These are phyloP conservation scores for Populus hybrid DNA, from an alignment of 441 rosid genomes.

Conservation along the genomic window DNA sequence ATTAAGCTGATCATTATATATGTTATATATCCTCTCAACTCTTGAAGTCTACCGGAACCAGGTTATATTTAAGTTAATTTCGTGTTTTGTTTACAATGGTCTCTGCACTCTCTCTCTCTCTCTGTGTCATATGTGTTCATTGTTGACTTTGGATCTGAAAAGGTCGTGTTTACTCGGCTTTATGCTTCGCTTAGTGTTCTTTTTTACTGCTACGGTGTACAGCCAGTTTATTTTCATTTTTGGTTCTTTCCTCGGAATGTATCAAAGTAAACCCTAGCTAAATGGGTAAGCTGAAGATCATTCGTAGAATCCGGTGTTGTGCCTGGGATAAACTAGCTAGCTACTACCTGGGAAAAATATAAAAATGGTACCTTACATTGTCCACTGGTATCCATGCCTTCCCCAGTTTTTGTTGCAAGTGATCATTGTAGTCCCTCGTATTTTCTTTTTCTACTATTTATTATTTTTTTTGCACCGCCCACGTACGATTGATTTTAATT, in stretches of 20 bases:
- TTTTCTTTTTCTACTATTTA: too few relatives aligned
- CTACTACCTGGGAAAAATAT: neutral
- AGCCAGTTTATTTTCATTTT: too few relatives aligned
- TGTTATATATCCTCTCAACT: neutral
- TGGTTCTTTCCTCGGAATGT: too few relatives aligned
- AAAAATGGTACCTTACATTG: neutral
- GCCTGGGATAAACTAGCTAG: neutral
- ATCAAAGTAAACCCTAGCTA: too few relatives aligned
- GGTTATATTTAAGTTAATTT: neutral
- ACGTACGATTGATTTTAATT: too few relatives aligned
- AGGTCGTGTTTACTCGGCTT: neutral
- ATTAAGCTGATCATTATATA: neutral
- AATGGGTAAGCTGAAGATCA: too few relatives aligned
- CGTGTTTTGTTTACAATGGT: neutral
- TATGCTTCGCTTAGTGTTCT: neutral
- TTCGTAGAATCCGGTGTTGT: too few relatives aligned
- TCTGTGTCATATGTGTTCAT: neutral
- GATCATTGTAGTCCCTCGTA: too few relatives aligned
- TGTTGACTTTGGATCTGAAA: slow-evolving; percentile 19
- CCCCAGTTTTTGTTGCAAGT: too few relatives aligned
- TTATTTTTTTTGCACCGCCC: too few relatives aligned
- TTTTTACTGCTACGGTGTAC: neutral
- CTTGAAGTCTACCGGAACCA: neutral
- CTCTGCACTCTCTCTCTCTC: neutral
- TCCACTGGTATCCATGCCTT: too few relatives aligned